Conservation (phyloP, 441 rosid species). For the Jatropha multifida region DNA sequence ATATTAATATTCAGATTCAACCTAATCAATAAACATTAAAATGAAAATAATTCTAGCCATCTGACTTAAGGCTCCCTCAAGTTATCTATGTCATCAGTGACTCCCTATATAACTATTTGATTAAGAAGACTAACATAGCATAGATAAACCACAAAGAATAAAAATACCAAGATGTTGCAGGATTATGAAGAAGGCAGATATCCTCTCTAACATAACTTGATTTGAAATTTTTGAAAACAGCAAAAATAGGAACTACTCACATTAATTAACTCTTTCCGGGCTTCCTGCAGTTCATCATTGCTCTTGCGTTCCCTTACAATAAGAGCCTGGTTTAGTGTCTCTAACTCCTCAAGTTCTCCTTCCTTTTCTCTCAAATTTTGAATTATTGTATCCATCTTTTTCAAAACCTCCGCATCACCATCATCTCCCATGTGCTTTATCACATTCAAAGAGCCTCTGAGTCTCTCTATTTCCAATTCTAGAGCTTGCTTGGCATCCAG, state of each 20-base stretch:
- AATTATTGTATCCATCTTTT: constrained; percentile 56
- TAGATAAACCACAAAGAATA: neutral
- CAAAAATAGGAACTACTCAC: constrained; percentile 40
- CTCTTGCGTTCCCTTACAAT: constrained; percentile 75
- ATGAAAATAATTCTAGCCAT: neutral
- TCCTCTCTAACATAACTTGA: neutral
- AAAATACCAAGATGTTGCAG: constrained; percentile 9
- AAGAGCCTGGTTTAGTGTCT: constrained; percentile 72
- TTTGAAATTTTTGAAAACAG: neutral
- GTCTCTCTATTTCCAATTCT: constrained; percentile 75
- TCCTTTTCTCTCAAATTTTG: constrained; percentile 78
- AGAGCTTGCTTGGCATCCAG: constrained; percentile 81
- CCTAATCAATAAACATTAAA: neutral
- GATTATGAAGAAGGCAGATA: constrained; percentile 5
- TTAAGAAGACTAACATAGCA: neutral
- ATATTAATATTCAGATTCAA: neutral
- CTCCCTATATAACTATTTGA: neutral
- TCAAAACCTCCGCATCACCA: constrained; percentile 59
- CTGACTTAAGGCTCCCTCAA: neutral
- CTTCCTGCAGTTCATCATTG: constrained; percentile 91
- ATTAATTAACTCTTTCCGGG: constrained; percentile 74
- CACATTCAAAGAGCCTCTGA: constrained; percentile 61
- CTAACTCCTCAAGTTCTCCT: constrained; percentile 64
- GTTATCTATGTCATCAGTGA: neutral
- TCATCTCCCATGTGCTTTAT: constrained; percentile 73